Base-by-base conservation (phyloP, 2,329 filamentous ascomycete species). In the Cordyceps cateniannulata region DNA sequence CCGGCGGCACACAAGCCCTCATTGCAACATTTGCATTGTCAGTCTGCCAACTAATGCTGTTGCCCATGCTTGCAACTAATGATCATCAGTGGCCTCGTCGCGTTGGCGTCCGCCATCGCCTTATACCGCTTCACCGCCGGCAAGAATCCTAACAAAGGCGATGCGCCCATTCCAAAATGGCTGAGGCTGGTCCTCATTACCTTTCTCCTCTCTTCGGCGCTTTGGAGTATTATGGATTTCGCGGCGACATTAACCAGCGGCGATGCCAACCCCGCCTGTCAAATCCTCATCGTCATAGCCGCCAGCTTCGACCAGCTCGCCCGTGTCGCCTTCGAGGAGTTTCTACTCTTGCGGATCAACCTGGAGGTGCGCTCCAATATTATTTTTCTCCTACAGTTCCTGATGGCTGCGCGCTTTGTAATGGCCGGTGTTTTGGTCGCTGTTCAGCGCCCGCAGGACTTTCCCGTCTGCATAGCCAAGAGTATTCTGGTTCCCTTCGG, bases 171-270 rank as follows among this genome's bases (percentile, higher is more conserved):
- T 69, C 77, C 79, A 71, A 81, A 85, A 73, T 80, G 81, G 74
- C 77, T 79, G 81, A 85, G 83, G 82, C 83, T 85, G 82, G 82
- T 79, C 81, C 82, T 85, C 81, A 73, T 79, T 68, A 71, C 75
- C 65, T 85, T 84, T 69, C 76, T 85, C 67, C 63, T 77, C 27
- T 75, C 77, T 61, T 75, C 80, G 32, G 76, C 77, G 65, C 73
- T 82, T 53, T 86, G 83, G 83, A 81, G 81, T 51, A 71, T 80
- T 45, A 69, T 76, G 63, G 77, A 77, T 61, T 85, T 85, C 63
- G 71, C 80, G 59, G 71, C 80, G 29, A 79, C 79, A 25, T 68
- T 82, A 58, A 74, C 68, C 75, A 38, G 70, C 69, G 35, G 62
- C 72, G 20, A 70, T 75, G 58, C 40, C 40, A 54, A 48, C 14